A percentile compares a stretch with the other conserved stretches of the same genome.
These are phyloP conservation scores for Barnettozyma pratensis DNA, from an alignment of 805 yeast genomes.

Conservation along the genomic window DNA sequence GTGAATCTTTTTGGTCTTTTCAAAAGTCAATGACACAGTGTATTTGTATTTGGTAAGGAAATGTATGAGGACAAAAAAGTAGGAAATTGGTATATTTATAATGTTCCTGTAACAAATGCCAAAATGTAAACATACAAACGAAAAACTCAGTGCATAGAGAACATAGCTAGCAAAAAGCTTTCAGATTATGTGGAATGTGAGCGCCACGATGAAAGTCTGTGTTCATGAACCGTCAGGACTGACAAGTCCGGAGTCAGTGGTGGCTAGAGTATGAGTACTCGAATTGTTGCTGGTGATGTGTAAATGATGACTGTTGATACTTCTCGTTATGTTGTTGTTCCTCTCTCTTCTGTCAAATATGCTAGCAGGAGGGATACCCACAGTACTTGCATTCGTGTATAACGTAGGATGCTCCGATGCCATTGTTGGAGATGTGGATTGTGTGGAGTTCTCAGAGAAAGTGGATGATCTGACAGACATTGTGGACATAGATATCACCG, in stretches of 20 bases:
- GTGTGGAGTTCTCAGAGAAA: constrained; percentile 31
- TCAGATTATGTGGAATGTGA: too few relatives aligned
- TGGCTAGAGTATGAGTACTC: constrained; percentile 13
- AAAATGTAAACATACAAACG: not conserved
- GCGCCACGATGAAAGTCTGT: too few relatives aligned
- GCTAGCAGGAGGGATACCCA: constrained; percentile 73
- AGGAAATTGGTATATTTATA: not conserved
- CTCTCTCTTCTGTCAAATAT: constrained; percentile 42
- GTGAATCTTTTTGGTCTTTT: too few relatives aligned
- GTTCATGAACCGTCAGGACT: too few relatives aligned
- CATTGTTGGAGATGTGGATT: constrained; percentile 32
- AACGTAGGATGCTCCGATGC: constrained; percentile 33
- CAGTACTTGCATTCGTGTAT: constrained; percentile 57
- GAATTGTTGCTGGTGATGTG: constrained; percentile 16
- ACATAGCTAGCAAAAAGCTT: too few relatives aligned
- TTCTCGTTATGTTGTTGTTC: constrained; percentile 11
- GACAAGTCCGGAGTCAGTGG: not conserved
- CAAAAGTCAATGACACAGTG: too few relatives aligned
- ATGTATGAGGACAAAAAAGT: not conserved
- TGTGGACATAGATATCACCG: constrained; percentile 30
- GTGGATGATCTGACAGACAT: constrained; percentile 32
- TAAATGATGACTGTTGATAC: constrained; percentile 17
- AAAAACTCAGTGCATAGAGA: not conserved
- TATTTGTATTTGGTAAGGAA: not conserved
- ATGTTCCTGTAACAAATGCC: not conserved